A percentile compares a stretch with the other conserved stretches of the same genome.
These are phyloP conservation scores for Alloascoidea africana DNA, from an alignment of 805 yeast genomes.

Conservation along the genomic window DNA sequence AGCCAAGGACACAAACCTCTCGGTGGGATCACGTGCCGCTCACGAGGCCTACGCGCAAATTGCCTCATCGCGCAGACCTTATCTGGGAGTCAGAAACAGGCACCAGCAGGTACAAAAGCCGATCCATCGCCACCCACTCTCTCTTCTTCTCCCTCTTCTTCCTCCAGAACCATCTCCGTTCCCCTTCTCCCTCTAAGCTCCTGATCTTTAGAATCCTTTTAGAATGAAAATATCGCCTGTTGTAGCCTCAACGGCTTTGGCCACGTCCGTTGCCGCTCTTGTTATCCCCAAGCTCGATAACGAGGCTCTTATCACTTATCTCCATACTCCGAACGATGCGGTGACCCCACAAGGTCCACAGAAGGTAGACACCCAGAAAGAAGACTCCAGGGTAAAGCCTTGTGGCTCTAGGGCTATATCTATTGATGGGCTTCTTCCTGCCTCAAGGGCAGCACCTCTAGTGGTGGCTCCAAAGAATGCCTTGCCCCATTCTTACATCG, in stretches of 20 bases:
- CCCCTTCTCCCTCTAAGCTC: not conserved
- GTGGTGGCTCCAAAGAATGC: too few relatives aligned
- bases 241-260: not conserved
- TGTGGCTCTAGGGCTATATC: not conserved
- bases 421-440: not conserved
- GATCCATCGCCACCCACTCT: slow-evolving; percentile 1
- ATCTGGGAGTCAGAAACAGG: too few relatives aligned
- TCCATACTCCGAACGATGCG: not conserved
- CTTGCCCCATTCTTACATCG: slow-evolving; percentile 73
- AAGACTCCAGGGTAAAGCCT: not conserved
- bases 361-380: not conserved
- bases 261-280: not conserved
- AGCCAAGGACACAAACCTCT: too few relatives aligned
- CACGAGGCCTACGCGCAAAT: too few relatives aligned
- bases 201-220: not conserved
- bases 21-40: too few relatives aligned
- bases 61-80: too few relatives aligned
- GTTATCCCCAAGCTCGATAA: slow-evolving; percentile 2
- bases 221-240: not conserved
- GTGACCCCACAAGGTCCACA: not conserved
- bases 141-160: not conserved
- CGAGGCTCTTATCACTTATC: too few relatives aligned
- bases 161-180: not conserved
- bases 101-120: too few relatives aligned
- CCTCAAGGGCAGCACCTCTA: not conserved